Percentiles rank a stretch among this genome's conserved stretches.
These are phyloP conservation scores for Tolypocladium capitatum DNA, from an alignment of 2,329 filamentous ascomycete species.

Conservation along the genomic window DNA sequence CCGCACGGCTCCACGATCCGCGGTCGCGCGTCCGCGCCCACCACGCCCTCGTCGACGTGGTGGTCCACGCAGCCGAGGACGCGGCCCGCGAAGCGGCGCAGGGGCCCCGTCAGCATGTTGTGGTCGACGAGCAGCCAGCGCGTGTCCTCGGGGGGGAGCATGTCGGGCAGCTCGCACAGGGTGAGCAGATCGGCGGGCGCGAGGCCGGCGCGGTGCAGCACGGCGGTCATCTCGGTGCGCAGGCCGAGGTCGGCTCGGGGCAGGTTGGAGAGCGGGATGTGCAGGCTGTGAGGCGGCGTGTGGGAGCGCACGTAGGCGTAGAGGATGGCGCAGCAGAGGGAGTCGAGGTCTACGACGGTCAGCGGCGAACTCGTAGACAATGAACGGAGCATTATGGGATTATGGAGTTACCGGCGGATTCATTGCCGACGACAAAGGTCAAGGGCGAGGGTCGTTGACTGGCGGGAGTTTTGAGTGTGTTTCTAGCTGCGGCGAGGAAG, in stretches of 20 bases:
- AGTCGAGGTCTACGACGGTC: constrained; percentile 56
- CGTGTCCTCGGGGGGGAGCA: constrained; percentile 38
- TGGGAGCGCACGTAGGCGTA: constrained; percentile 62
- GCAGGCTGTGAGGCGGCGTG: constrained; percentile 37
- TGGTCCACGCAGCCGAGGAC: constrained; percentile 64
- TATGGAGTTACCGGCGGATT: constrained; percentile 42
- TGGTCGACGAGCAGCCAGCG: constrained; percentile 70
- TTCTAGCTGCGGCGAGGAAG: constrained; percentile 38
- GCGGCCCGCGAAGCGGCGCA: constrained; percentile 36
- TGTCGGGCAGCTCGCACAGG: constrained; percentile 33
- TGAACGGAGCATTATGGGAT: neutral
- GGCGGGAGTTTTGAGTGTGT: constrained; percentile 29
- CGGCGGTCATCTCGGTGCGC: constrained; percentile 58
- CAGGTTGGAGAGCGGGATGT: constrained; percentile 64
- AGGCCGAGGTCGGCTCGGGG: constrained; percentile 52
- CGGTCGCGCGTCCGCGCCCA: constrained; percentile 34
- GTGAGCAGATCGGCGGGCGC: constrained; percentile 50
- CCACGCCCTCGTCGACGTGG: constrained; percentile 55
- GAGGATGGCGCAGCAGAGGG: constrained; percentile 59
- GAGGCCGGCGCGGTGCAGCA: constrained; percentile 49
- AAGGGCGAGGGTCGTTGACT: constrained; percentile 33
- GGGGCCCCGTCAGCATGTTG: constrained; percentile 53
- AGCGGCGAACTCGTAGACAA: too few species aligned
- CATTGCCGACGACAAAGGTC: constrained; percentile 53
- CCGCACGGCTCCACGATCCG: constrained; percentile 53